Conservation (phyloP, 192 early-diverging fungal species). For the Endogone sp. region DNA sequence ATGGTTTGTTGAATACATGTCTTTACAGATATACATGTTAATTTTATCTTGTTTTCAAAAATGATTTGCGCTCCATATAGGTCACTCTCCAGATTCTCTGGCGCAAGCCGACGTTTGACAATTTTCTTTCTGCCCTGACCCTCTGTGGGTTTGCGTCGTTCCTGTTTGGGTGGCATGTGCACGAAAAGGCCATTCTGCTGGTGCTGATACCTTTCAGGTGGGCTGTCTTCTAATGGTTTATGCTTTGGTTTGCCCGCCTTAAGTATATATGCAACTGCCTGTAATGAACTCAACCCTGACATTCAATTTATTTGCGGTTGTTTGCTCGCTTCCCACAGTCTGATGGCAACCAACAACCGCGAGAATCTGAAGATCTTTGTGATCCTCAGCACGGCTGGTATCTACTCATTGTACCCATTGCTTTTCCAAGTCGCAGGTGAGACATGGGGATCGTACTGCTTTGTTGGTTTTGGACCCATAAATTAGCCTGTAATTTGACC, state of each 20-base stretch:
- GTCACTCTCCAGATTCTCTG: slow-evolving; percentile 53
- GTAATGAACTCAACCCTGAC: neutral
- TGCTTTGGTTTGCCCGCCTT: neutral
- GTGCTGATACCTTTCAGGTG: slow-evolving; percentile 68
- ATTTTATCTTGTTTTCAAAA: neutral
- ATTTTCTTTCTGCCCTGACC: slow-evolving; percentile 70
- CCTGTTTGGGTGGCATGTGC: slow-evolving; percentile 98
- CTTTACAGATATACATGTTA: neutral
- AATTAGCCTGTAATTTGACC: slow-evolving; percentile 7
- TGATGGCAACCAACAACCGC: slow-evolving; percentile 41
- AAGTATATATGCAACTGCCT: neutral
- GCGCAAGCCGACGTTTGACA: slow-evolving; percentile 43
- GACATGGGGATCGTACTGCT: neutral
- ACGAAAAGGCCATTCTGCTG: slow-evolving; percentile 93
- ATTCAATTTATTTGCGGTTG: neutral
- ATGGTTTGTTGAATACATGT: slow-evolving; percentile 37
- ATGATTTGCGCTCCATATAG: slow-evolving; percentile 5
- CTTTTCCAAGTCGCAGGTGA: slow-evolving; percentile 65
- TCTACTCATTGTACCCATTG: slow-evolving; percentile 66
- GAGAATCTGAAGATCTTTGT: slow-evolving; percentile 52
- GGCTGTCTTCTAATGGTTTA: slow-evolving; percentile 5
- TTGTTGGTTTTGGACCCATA: neutral
- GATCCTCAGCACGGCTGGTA: slow-evolving; percentile 58
- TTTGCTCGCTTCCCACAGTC: slow-evolving; percentile 25
- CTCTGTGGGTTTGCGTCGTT: slow-evolving; percentile 85